Conservation (phyloP, 23 red algal species). For the Gracilaria gracilis region DNA sequence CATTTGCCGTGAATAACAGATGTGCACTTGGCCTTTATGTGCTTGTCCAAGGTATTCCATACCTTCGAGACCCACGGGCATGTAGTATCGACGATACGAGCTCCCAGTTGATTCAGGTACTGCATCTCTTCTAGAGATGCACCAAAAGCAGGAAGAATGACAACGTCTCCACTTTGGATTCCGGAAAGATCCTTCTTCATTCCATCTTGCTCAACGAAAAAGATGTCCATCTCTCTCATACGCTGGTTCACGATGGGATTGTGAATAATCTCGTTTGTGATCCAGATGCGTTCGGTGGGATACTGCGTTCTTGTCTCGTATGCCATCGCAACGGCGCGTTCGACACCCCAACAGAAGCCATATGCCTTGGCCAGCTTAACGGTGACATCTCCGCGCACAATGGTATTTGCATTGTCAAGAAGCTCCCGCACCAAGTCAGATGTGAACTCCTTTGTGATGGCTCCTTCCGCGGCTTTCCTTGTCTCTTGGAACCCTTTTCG, state of each 20-base stretch:
- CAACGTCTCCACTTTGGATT: conserved; percentile 78
- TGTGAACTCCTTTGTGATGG: conserved; percentile 91
- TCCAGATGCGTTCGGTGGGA: conserved; percentile 85
- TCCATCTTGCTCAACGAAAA: conserved; percentile 86
- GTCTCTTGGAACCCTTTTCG: conserved; percentile 84
- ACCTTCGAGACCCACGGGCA: conserved; percentile 99
- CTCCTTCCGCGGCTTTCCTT: conserved; percentile 70
- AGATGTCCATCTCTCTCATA: conserved; percentile 89
- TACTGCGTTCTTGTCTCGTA: conserved; percentile 89
- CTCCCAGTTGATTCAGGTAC: conserved; percentile 61
- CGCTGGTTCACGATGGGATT: conserved; percentile 96
- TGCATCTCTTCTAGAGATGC: conserved; percentile 96
- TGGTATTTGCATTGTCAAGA: conserved; percentile 61
- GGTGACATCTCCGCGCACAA: conserved; percentile 83
- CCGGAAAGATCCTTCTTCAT: conserved; percentile 82
- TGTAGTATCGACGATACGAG: conserved; percentile 97
- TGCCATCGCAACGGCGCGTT: conserved; percentile 97
- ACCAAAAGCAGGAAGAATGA: conserved; percentile 96
- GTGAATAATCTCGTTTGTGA: conserved; percentile 99
- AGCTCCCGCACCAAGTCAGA: conserved; percentile 84
- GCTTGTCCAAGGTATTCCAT: conserved; percentile 92
- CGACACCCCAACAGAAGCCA: conserved; percentile 99
- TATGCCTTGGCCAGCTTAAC: conserved; percentile 97
- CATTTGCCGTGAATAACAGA: conserved; percentile 99
- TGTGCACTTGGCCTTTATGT: conserved; percentile 74